Evolutionary conservation across 441 rosid genomes (phyloP).

Genomic region (Pelargonium myrrhifolium): DNA sequence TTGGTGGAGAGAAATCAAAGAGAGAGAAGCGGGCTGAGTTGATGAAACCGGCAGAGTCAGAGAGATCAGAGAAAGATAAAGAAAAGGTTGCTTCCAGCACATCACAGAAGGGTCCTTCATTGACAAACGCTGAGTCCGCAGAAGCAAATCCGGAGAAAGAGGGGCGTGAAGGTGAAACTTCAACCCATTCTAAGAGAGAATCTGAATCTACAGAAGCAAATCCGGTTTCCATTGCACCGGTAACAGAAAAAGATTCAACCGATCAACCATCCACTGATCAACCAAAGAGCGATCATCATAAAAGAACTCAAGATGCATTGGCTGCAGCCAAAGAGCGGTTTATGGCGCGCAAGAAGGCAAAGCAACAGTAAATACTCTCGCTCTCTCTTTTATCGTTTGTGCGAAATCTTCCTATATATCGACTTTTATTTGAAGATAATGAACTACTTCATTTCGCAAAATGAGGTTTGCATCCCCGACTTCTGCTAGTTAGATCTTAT

Average conservation of each 20-base stretch:
- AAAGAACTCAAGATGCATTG: conserved; percentile 51
- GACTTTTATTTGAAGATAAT: no score
- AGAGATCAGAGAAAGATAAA: conserved; percentile 25
- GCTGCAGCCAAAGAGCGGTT: conserved; percentile 76
- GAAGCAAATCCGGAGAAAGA: conserved; percentile 26
- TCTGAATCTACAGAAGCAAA: conserved; percentile 28
- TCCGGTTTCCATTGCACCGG: conserved; percentile 21
- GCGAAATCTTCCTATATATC: no score
- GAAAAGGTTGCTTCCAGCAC: conserved; percentile 17
- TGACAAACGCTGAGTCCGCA: conserved; percentile 12
- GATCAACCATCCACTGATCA: conserved; percentile 32
- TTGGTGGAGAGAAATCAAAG: conserved; percentile 28
- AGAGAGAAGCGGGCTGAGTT: conserved; percentile 20
- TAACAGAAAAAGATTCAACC: conserved; percentile 23
- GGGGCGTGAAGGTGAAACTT: conserved; percentile 22
- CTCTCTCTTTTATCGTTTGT: no score
- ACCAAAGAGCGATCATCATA: conserved; percentile 46
- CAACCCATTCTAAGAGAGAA: conserved; percentile 21
- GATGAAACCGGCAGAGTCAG: conserved; percentile 34
- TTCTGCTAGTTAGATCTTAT: no score
- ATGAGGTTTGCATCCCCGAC: no score
- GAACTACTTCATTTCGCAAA: no score
- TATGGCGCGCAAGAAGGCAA: conserved; percentile 68
- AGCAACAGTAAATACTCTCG: conserved; percentile 20
- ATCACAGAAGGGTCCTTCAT: conserved; percentile 21